phyloP scores from a whole-genome alignment of 768 basidiomycete species.

The Pleurotus tuber-regium region DNA sequence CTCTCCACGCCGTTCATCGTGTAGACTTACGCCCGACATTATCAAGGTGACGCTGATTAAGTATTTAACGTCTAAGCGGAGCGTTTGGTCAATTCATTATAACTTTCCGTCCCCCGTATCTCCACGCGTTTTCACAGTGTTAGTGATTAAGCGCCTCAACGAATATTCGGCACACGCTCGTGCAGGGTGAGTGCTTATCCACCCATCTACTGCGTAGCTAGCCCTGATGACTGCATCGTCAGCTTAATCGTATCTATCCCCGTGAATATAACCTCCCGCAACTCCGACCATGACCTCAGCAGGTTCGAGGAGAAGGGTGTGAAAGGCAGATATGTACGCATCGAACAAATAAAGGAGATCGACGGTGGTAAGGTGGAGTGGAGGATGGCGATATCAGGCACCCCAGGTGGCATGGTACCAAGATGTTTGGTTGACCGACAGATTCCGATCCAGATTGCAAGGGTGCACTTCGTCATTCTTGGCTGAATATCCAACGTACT shows the following conservation, averaged over 20 bases:
- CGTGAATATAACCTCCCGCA: constrained; percentile 43
- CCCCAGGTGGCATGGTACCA: constrained; percentile 55
- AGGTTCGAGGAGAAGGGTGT: constrained; percentile 54
- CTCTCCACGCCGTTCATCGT: too few species aligned
- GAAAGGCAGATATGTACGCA: constrained; percentile 51
- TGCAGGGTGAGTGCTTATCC: constrained; percentile 39
- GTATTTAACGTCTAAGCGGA: constrained; percentile 48
- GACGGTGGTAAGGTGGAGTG: constrained; percentile 54
- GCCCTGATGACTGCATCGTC: too few species aligned
- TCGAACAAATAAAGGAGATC: constrained; percentile 53
- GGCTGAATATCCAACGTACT: background rate
- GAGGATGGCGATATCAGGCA: constrained; percentile 58
- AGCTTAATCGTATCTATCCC: constrained; percentile 50
- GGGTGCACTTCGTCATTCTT: constrained; percentile 30
- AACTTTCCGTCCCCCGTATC: constrained; percentile 56
- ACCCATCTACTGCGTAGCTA: background rate
- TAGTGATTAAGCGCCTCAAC: constrained; percentile 44
- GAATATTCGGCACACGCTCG: constrained; percentile 36
- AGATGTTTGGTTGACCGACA: constrained; percentile 44
- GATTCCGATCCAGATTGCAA: constrained; percentile 47
- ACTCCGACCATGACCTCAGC: constrained; percentile 41
- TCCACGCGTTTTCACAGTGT: constrained; percentile 59
- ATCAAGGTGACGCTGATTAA: constrained; percentile 52
- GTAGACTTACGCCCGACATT: constrained; percentile 51
- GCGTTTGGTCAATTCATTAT: constrained; percentile 59